These are phyloP conservation scores for Uronychia setigera DNA, from an alignment of 73 alveolate genomes.

Conservation along the genomic window DNA sequence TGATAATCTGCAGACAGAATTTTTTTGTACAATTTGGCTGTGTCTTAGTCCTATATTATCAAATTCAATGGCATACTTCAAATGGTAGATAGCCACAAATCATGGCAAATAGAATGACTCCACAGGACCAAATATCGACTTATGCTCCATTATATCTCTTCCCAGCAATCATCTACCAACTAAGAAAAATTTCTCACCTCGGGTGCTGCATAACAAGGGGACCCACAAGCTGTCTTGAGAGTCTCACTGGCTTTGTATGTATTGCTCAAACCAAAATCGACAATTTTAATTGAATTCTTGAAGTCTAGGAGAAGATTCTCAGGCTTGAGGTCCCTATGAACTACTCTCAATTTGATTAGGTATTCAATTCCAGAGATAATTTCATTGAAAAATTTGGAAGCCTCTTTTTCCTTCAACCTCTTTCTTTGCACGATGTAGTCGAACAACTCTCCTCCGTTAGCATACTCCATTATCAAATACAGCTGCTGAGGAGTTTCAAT, in stretches of 20 bases:
- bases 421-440: slow-evolving; percentile 76
- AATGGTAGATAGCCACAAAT: slow-evolving; percentile 90
- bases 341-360: slow-evolving; percentile 75
- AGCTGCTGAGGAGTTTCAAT: slow-evolving; percentile 75
- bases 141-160: slow-evolving; percentile 75
- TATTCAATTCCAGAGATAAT: slow-evolving; percentile 85
- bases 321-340: slow-evolving; percentile 92
- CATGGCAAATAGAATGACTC: slow-evolving; percentile 89
- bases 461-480: slow-evolving; percentile 83
- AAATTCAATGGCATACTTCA: slow-evolving; percentile 77
- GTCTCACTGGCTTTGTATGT: slow-evolving; percentile 61
- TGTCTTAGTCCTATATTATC: slow-evolving; percentile 72
- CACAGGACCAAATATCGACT: slow-evolving; percentile 91
- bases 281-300: slow-evolving; percentile 76
- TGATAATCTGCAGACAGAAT: slow-evolving; percentile 74
- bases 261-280: slow-evolving; percentile 90
- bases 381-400: slow-evolving; percentile 81
- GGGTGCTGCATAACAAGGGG: slow-evolving; percentile 92
- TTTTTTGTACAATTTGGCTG: slow-evolving; percentile 82
- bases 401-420: slow-evolving; percentile 78
- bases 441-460: slow-evolving; percentile 88
- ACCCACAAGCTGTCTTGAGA: slow-evolving; percentile 83
- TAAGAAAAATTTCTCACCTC: slow-evolving; percentile 85
- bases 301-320: slow-evolving; percentile 84
- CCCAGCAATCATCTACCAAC: slow-evolving; percentile 66